A percentile compares a stretch with the other conserved stretches of the same genome.
Evolutionary conservation across 805 yeast species (phyloP).

Genomic region (Pichia deserticola): DNA sequence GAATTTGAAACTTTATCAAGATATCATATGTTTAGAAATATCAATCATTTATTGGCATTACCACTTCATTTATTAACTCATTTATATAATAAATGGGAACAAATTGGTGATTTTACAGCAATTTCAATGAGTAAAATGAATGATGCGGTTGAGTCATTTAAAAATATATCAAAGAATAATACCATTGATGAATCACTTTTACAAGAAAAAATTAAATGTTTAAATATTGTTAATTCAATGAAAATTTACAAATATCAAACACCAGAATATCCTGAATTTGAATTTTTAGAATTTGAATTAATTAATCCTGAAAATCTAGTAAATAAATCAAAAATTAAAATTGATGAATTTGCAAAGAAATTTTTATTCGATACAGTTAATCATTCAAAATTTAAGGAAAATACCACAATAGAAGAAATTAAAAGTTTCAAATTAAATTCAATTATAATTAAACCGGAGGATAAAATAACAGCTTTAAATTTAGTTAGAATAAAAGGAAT

Average conservation of each 20-base stretch:
- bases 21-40: neutral
- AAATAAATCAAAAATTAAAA: neutral
- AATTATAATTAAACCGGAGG: neutral
- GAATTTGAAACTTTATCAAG: neutral
- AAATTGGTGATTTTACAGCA: constrained; percentile 1
- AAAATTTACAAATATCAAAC: neutral
- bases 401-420: neutral
- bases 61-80: constrained; percentile 1
- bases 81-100: constrained; percentile 4
- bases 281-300: neutral
- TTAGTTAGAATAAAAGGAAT: constrained; percentile 1
- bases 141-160: neutral
- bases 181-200: neutral
- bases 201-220: neutral
- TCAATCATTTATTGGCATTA: neutral
- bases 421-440: neutral
- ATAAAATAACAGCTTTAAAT: neutral
- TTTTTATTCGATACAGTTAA: neutral
- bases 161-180: neutral
- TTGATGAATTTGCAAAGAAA: constrained; percentile 1
- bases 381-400: neutral
- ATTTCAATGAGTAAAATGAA: neutral
- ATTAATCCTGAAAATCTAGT: neutral
- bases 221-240: constrained; percentile 3
- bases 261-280: neutral